phyloP scores from a whole-genome alignment of 225 moss, liverwort and hornwort genomes.

The Pseudoscleropodium purum region DNA sequence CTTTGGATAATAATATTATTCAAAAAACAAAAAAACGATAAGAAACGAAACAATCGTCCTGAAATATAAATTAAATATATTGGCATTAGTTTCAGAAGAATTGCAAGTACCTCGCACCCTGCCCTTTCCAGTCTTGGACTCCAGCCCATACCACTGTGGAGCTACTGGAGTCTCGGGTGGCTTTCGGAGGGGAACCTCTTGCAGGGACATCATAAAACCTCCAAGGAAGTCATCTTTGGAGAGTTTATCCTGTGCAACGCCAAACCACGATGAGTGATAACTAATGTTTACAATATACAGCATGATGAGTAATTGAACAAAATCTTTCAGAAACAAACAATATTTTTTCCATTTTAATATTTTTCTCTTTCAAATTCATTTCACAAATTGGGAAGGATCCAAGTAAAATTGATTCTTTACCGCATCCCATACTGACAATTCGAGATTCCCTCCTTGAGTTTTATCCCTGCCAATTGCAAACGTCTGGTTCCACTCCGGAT shows the following conservation, averaged over 20 bases:
- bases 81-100: not conserved
- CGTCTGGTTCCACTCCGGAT: slow-evolving; percentile 64
- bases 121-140: slow-evolving; percentile 56
- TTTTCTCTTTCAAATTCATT: not conserved
- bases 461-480: slow-evolving; percentile 68
- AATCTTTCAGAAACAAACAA: not conserved
- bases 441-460: slow-evolving; percentile 33
- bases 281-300: too few species aligned
- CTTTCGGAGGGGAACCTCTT: slow-evolving; percentile 57
- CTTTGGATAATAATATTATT: not conserved
- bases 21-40: too few species aligned
- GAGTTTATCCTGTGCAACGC: slow-evolving; percentile 41
- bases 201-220: slow-evolving; percentile 48
- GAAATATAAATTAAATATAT: not conserved
- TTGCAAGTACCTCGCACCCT: slow-evolving; percentile 52
- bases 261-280: not conserved
- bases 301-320: not conserved
- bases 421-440: slow-evolving; percentile 60
- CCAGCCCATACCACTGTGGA: slow-evolving; percentile 72
- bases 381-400: not conserved
- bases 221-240: slow-evolving; percentile 76
- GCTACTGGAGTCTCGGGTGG: slow-evolving; percentile 68
- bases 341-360: not conserved
- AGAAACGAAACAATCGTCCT: not conserved
- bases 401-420: slow-evolving; percentile 3